Evolutionary conservation across 768 basidiomycete species (phyloP), one percentile per base, ranked within the genome.

Genomic region (Boletellus sp.): DNA sequence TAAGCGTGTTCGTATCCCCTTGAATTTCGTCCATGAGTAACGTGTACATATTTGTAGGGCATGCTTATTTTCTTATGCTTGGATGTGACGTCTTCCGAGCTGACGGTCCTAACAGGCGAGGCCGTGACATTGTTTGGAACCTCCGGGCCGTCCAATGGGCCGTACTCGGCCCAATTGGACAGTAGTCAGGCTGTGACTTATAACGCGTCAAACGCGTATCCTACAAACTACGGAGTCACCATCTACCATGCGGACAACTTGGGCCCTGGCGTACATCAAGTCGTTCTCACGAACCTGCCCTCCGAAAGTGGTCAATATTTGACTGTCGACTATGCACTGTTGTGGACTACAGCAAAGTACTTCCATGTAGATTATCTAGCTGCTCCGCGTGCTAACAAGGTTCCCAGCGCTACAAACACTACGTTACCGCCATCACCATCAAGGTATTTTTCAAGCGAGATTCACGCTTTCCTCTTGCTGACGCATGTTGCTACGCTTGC

Each of bases 51-150:
- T 41, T 32, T 42, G 32, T 12, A 66, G 65, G 64, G 64, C 56
- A 58, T 50, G 62, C 41, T 39, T 45, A 13, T 49, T 31, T 6
- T 45, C 10, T 23, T 10, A 12, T 2, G 20, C 3, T 15, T 11
- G n/a, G 12, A 15, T 34, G 10, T 28, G 28, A 28, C 7, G 11
- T 28, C 11, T 13, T n/a, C 31, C 24, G 20, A 33, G 34, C 40
- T 53, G 7, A 50, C 19, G 15, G 10, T 16, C n/a, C 15, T 28
- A 20, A 24, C 35, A 73, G 78, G 76, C 38, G 72, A 73, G 50
- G 74, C 70, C 12, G 68, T 79, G n/a, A 72, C 71, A 0, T 42
- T 79, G 7, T 78, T 72, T 44, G 75, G 78, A n/a, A 66, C 77
- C 10, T 66, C 73, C 1, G 67, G 72, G 17, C 70, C 72, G n/a